Evolutionary conservation across 306 rosid species (phyloP), one percentile per base, ranked within the genome.

Genomic region (Hippophae rhamnoides): DNA sequence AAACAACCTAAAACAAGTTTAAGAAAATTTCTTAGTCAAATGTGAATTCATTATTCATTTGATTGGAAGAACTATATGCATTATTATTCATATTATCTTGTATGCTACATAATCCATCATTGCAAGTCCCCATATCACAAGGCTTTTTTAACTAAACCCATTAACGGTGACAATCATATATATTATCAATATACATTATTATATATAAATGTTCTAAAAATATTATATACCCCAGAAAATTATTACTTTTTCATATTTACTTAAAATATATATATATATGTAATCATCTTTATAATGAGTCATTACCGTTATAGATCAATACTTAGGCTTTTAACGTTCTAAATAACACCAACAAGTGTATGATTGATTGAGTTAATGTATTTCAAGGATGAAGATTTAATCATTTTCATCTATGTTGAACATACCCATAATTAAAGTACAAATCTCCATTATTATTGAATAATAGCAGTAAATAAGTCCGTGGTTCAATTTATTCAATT

Each of bases 371-470:
- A 49, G 12, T 11, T 31, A 31, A 49, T 49, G 53, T 13, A 49
- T 49, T 69, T 69, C 62, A 47, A 60, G 43, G 69, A 60, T 57
- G 76, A 62, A 70, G n/a, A 18, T 55, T 64, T 67, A 76, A 76
- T 86, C 69, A 77, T 81, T 72, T 43, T 60, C 38, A 50, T 55
- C 56, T 12, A 25, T 57, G 80, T 76, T 69, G 65, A 75, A 54
- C 66, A 68, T 53, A 56, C 46, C 58, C 60, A 49, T 52, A 10
- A 52, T 66, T 59, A 79, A 77, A 82, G 72, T 75, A 82, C 70
- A 77, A 73, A 66, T 61, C 11, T 60, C 72, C 62, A 80, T 78
- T 75, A 78, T 84, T 73, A 77, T 68, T 62, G 57, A 70, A 83
- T 78, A 69, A 78, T 80, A 76, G 66, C 12, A 31, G 61, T 25